Base-by-base conservation (phyloP, 2,329 filamentous ascomycete species). In the Trematosphaeria pertusa region DNA sequence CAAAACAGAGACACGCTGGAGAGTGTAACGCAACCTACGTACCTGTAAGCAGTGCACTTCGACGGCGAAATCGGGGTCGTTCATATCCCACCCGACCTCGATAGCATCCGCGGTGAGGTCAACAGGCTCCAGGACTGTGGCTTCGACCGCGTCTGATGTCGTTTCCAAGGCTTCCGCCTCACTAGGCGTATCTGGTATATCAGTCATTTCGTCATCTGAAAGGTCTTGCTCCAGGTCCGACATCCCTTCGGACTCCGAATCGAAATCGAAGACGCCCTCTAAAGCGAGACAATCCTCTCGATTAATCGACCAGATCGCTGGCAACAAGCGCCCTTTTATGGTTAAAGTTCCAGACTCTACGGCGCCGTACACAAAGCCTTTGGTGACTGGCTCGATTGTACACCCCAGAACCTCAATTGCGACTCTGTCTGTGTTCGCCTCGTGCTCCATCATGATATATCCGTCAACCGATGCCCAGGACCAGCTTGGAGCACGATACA, bases 401-500 rank as follows among this genome's bases (percentile, higher is more conserved):
- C 32, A 34, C 17, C 14, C 32, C 32, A 34, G 8, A 34, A 34
- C 14, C 8, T 34, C 32, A 15, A 37, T n/a, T 8, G 9, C 35
- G 35, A 37, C 18, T 8, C 35, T 6, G 9, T 37, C 35, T 6
- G 15, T 21, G 20, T 24, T 10, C 17, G 10, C 12, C 8, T 28
- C 24, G 12, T 12, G 24, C 24, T 28, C 24, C 7, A 12, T 7
- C 24, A 28, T 31, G 6, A 40, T 12, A 18, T 21, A 28, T 11
- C 37, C 37, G 9, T 28, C 21, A 21, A 40, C 22, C 6, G 20
- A 28, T 14, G 37, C 37, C 37, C 37, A 40, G 6, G 21, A 28
- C 37, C 37, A 40, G 30, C 21, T 28, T 11, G 37, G 37, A 6
- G 37, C 37, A 8, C 37, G 21, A 19, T 31, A 31, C 15, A n/a